A percentile compares a stretch with the other conserved stretches of the same genome.
phyloP scores from a whole-genome alignment of 148 eudicot genomes.

The Chenopodium album region DNA sequence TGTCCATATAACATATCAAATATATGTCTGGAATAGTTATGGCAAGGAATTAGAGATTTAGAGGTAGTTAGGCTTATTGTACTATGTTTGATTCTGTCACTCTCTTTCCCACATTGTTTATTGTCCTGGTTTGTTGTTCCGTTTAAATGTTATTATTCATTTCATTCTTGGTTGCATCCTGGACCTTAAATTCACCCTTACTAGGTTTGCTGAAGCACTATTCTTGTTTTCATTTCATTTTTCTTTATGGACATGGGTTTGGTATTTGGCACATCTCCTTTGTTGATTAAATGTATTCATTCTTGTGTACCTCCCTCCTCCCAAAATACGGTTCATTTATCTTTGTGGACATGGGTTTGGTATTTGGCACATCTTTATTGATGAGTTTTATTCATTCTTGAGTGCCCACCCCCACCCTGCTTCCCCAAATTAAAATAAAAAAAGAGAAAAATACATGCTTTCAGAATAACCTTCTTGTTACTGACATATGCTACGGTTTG shows the following conservation, averaged over 20 bases:
- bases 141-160: too few species aligned
- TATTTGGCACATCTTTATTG: neutral
- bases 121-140: neutral
- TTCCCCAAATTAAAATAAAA: neutral
- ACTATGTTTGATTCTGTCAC: neutral
- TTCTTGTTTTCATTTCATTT: neutral
- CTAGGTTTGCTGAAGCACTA: neutral
- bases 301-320: neutral
- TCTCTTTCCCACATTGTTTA: neutral
- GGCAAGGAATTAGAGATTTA: neutral
- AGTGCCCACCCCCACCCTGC: neutral
- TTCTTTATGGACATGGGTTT: neutral
- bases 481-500: slow-evolving; percentile 18
- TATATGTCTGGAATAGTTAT: neutral
- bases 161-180: neutral
- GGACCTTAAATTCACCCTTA: neutral
- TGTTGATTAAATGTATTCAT: neutral
- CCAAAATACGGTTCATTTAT: neutral
- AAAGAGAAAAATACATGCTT: neutral
- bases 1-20: neutral
- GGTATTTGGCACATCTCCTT: neutral
- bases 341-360: neutral
- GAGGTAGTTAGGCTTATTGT: neutral
- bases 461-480: neutral
- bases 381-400: neutral